phyloP scores from a whole-genome alignment of 208 protist species.

The Trypanosoma boissoni region DNA sequence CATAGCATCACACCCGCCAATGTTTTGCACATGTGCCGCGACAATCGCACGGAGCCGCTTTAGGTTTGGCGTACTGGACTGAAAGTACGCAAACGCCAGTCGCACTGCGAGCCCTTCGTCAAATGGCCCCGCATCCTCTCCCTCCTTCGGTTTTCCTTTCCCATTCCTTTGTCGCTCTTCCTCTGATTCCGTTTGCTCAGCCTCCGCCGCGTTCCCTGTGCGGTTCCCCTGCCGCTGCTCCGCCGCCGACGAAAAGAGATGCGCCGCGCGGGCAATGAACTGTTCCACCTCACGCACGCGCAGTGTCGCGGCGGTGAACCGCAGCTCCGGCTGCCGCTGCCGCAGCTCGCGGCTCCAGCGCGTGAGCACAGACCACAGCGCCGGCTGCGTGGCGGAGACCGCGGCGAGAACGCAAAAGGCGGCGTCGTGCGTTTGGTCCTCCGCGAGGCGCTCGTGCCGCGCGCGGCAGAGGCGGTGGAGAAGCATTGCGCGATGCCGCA shows the following conservation, averaged over 20 bases:
- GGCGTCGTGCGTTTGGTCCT: slow-evolving; percentile 45
- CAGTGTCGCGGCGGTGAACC: slow-evolving; percentile 40
- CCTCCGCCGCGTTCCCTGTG: too few relatives aligned
- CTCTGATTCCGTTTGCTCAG: too few relatives aligned
- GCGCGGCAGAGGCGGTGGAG: slow-evolving; percentile 61
- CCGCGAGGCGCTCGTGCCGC: slow-evolving; percentile 20
- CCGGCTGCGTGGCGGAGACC: slow-evolving; percentile 35
- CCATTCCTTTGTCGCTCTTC: too few relatives aligned
- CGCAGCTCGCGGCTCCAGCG: slow-evolving; percentile 41
- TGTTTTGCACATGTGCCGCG: slow-evolving; percentile 4
- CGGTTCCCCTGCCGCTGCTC: too few relatives aligned
- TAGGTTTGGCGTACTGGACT: slow-evolving; percentile 6
- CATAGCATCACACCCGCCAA: neutral
- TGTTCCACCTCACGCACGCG: slow-evolving; percentile 43
- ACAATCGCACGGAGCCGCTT: slow-evolving; percentile 19
- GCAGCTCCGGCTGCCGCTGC: slow-evolving; percentile 38
- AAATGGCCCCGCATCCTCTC: too few relatives aligned
- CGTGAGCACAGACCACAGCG: slow-evolving; percentile 40
- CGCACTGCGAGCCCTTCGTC: slow-evolving; percentile 3
- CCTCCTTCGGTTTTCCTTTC: too few relatives aligned
- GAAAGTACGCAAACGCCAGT: slow-evolving; percentile 19
- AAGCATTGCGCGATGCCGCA: slow-evolving; percentile 43
- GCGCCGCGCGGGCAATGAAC: slow-evolving; percentile 48
- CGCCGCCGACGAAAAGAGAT: slow-evolving; percentile 20
- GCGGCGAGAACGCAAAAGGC: slow-evolving; percentile 63